Conservation (phyloP, 352 stramenopile genomes). For the Saprolegnia diclina region DNA sequence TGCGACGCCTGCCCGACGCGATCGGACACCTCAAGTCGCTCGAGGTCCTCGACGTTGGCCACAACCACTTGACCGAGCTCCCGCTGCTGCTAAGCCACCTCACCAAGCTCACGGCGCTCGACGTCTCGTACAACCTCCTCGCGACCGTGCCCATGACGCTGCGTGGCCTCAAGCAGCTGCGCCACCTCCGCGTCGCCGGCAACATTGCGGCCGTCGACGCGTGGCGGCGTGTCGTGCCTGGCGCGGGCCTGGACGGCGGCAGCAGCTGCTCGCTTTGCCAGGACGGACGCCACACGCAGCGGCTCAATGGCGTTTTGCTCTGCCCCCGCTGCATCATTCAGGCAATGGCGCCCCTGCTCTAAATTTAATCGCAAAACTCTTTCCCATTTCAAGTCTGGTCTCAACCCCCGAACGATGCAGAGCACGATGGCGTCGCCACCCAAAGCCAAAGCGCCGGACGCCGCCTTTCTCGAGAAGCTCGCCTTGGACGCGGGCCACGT, state of each 20-base stretch:
- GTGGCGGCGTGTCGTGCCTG: not conserved
- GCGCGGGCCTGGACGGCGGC: not conserved
- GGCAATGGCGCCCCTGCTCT: conserved; percentile 16
- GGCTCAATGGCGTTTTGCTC: conserved; percentile 15
- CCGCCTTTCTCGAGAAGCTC: conserved; percentile 21
- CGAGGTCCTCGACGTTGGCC: conserved; percentile 6
- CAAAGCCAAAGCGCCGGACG: not conserved
- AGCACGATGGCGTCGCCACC: conserved; percentile 9
- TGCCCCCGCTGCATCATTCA: conserved; percentile 24
- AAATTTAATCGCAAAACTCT: conserved; percentile 14
- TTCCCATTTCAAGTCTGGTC: not conserved
- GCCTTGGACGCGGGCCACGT: not conserved
- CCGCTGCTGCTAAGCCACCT: conserved; percentile 24
- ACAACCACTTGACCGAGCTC: conserved; percentile 19
- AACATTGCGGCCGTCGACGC: conserved; percentile 3
- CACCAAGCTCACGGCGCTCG: not conserved
- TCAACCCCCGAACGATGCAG: not conserved
- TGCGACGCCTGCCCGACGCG: conserved; percentile 13
- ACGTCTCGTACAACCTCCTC: conserved; percentile 12
- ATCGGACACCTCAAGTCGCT: conserved; percentile 3
- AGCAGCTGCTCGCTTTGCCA: not conserved
- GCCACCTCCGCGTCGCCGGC: conserved; percentile 1
- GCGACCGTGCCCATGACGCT: conserved; percentile 9
- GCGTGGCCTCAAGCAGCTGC: conserved; percentile 1
- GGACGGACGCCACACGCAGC: conserved; percentile 7